Base-by-base conservation (phyloP, 352 stramenopile genomes). In the Phytophthora constricta region DNA sequence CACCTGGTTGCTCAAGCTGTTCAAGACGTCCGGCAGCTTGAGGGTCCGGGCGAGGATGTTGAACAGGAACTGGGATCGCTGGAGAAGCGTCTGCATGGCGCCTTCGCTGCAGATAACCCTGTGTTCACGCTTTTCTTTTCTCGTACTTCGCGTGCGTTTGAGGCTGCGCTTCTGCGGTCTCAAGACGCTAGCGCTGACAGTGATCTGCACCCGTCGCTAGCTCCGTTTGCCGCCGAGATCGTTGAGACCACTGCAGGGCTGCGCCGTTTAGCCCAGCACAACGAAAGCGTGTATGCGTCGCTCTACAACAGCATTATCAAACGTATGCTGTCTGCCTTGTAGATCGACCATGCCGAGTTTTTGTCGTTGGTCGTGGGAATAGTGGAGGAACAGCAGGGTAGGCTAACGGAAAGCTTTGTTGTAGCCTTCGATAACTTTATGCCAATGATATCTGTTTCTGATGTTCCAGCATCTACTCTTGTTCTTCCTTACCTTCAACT, bases 301-400 rank as follows among this genome's bases (percentile, higher is more conserved):
- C 63, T 87, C 25, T 94, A 94, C 80, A 94, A 91, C 58, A 49
- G 19, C 39, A 74, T 90, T 34, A 69, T 90, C 45, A 76, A 86
- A 54, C 64, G 65, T 14, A 60, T 87, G 16, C 52, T 82, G n/a
- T 42, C 74, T 4, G 43, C 67, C 28, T 33, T 53, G 52, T 79
- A 72, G 31, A 50, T n/a, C n/a, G n/a, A n/a, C n/a, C 41, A 17
- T 10, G 5, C 9, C 17, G 27, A 45, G 43, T 68, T 62, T 59
- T 56, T 5, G n/a, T n/a, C n/a, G n/a, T n/a, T 10, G 8, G 23
- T 52, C 19, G 17, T 52, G 45, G 16, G 7, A 28, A 17, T 3
- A 14, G n/a, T 47, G 41, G 14, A 47, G 13, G 41, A 23, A 10
- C 19, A 25, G 16, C 19, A 23, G 19, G n/a, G 9, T 4, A 47